Base-by-base conservation (phyloP, 495 filamentous ascomycete species). In the Penicillium antarcticum region DNA sequence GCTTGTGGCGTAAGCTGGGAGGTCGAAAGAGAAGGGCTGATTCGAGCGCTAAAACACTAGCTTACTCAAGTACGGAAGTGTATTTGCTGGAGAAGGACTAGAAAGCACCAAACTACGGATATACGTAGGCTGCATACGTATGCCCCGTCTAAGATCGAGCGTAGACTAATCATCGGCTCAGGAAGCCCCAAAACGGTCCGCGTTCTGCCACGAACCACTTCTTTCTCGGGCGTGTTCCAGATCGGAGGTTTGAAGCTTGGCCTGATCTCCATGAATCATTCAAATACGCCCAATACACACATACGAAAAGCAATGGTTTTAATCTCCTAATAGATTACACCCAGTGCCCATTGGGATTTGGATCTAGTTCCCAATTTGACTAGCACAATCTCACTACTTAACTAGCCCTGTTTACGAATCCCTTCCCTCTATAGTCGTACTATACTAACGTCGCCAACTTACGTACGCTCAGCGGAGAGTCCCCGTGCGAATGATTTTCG, bases 81-180 rank as follows among this genome's bases (percentile, higher is more conserved):
- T 41, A 38, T 48, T 50, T 16, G 49, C 49, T 51, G 26, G 43
- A 63, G 51, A 33, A n/a, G 42, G 42, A 38, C 36, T 61, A 46
- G 50, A 41, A 49, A 38, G 23, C 40, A 18, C 40, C 33, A 36
- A 32, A 31, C 32, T 44, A 34, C 32, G 50, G 49, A 60, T 57
- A 58, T 63, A 62, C 59, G 62, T 63, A 60, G 53, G 26, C 59
- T 44, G 62, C 59, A 53, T 60, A 65, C 62, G 62, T 65, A 65
- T 60, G 51, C 53, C 48, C 51, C 50, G 44, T 63, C 40, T 34
- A 36, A 34, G 23, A 37, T 48, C 35, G 14, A 23, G 17, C 29
- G 31, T 23, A 42, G 45, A 31, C 61, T 57, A 61, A 61, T 63
- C 57, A 57, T 38, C 37, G 60, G 60, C 56, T 50, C 17, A 43